These are phyloP conservation scores for Oryza glumipatula DNA, from an alignment of 176 grass and related monocot species.

Conservation along the genomic window DNA sequence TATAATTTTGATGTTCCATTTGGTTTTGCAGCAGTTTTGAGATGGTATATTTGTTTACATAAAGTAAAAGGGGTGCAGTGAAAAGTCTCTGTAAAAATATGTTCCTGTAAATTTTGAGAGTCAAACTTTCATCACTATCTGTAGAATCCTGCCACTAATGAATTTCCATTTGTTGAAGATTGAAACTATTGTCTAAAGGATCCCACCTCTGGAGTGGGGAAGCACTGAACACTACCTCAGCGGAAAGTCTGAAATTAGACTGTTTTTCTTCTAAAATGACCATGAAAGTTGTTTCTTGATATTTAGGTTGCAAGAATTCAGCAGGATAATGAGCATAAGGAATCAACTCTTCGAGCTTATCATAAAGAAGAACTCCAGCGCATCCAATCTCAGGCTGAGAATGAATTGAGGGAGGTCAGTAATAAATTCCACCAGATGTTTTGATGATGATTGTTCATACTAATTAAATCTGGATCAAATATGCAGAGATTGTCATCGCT, in stretches of 20 bases:
- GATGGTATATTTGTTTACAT: not conserved
- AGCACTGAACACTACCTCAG: constrained; percentile 8
- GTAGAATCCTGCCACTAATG: constrained; percentile 16
- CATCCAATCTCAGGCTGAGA: constrained; percentile 75
- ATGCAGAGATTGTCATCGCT: constrained; percentile 69
- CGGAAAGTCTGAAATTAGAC: constrained; percentile 6
- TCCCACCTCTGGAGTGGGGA: constrained; percentile 4
- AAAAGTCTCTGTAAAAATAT: constrained; percentile 5
- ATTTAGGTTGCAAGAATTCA: constrained; percentile 79
- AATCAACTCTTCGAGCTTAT: constrained; percentile 62
- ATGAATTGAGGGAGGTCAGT: constrained; percentile 90
- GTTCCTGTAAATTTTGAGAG: not conserved
- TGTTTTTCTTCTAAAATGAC: constrained; percentile 22
- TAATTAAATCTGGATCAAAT: constrained; percentile 37
- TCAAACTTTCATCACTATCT: not conserved
- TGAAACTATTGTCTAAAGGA: not conserved
- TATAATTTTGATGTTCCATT: constrained; percentile 5
- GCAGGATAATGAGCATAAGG: constrained; percentile 76
- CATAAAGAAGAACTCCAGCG: constrained; percentile 88
- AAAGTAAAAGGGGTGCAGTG: not conserved
- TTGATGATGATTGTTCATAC: constrained; percentile 25
- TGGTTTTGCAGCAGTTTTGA: constrained; percentile 12
- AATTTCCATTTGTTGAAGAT: not conserved
- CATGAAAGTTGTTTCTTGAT: constrained; percentile 41
- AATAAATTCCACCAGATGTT: constrained; percentile 35